Evolutionary conservation across 2,329 filamentous ascomycete genomes (phyloP), one percentile per base, ranked within the genome.

Genomic region (Aspergillus udagawae): DNA sequence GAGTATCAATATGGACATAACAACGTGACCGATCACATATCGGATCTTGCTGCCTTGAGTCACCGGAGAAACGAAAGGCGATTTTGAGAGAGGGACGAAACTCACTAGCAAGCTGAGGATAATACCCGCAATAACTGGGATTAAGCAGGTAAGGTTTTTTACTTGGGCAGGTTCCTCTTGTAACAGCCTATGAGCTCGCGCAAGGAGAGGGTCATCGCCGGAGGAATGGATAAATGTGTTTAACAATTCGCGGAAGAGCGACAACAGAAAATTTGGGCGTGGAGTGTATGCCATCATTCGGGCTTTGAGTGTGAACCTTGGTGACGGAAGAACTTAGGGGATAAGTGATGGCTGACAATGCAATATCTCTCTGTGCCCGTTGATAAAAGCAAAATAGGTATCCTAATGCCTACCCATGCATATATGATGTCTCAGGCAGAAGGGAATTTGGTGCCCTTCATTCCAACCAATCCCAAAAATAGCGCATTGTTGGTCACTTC

Each of bases 171-270:
- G 51, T 27, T 48, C 5, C 3, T 44, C 9, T 47, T 29, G 35
- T 7, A 42, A 48, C 14, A 38, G 35, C 38, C 21, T 21, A 54
- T 57, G 51, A 38, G 55, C 29, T 21, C 35, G 47, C 23, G 47
- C 28, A 20, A 57, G 51, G 7, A 57, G 48, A 6, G 55, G 55
- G 25, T 54, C 35, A 29, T 57, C 41, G 3, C 55, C 38, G 0
- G 55, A 14, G 8, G 55, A 54, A 17, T 54, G 38, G 23, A 57
- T 54, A 17, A 54, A 51, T 2, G 55, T 54, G 23, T 57, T 57
- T 1, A 57, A 41, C 3, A 51, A 23, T 28, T 54, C 27, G 14
- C 51, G 48, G 17, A 49, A 51, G 47, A 51, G 48, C 1, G 20
- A 21, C 32, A 51, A 21, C 9, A 42, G 12, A 20, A 41, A 45